These are phyloP conservation scores for Capsicum rhomboideum DNA, from an alignment of 257 asterid genomes.

Conservation along the genomic window DNA sequence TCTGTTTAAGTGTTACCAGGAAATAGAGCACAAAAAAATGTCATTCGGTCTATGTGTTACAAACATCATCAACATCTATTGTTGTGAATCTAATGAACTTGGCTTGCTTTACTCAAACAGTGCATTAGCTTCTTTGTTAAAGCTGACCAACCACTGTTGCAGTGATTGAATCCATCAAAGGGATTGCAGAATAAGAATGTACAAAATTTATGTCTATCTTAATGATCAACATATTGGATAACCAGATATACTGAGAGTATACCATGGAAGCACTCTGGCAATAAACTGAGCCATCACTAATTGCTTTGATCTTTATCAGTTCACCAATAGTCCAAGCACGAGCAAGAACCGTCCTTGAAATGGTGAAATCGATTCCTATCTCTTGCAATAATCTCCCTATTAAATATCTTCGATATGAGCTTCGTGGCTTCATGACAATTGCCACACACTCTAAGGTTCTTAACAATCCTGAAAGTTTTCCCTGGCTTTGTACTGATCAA, in stretches of 20 bases:
- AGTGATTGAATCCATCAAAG: background rate
- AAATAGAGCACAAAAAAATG: no score
- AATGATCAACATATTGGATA: background rate
- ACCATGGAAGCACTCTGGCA: background rate
- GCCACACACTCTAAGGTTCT: slow-evolving; percentile 16
- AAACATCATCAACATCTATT: no score
- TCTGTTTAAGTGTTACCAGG: no score
- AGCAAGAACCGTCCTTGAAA: slow-evolving; percentile 19
- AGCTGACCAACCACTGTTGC: background rate
- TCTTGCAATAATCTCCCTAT: slow-evolving; percentile 23
- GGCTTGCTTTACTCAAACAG: no score
- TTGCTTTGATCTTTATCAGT: background rate
- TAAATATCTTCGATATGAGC: slow-evolving; percentile 20
- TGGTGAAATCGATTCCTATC: slow-evolving; percentile 28
- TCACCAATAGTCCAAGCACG: slow-evolving; percentile 29
- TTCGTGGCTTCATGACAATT: slow-evolving; percentile 11
- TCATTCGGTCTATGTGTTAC: no score
- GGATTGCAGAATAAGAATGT: background rate
- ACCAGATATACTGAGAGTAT: background rate
- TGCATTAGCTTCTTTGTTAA: background rate
- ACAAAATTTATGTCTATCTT: background rate
- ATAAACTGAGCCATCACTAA: background rate
- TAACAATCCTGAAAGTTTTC: slow-evolving; percentile 8
- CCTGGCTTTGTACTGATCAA: slow-evolving; percentile 15
- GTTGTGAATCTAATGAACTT: no score